phyloP scores from a whole-genome alignment of 2,329 filamentous ascomycete species.

The Sclerotinia subarctica region DNA sequence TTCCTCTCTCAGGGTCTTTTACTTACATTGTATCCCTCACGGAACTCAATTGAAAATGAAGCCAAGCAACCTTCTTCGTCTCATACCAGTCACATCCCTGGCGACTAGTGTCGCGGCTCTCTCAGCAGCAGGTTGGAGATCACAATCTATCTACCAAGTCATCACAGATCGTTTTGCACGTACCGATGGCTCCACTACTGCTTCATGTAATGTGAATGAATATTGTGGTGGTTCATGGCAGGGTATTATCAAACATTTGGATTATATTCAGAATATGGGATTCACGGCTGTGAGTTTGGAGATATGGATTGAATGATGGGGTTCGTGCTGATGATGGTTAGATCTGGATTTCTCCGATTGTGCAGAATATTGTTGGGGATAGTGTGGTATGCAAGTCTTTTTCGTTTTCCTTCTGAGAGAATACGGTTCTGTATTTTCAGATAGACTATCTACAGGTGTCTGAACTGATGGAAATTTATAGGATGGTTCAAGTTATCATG shows the following conservation, averaged over 20 bases:
- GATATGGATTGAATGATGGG: neutral
- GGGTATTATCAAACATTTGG: slow-evolving; percentile 42
- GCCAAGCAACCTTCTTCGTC: neutral
- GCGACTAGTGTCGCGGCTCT: slow-evolving; percentile 16
- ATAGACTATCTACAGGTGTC: too few species aligned
- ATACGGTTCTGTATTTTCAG: too few species aligned
- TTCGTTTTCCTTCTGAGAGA: neutral
- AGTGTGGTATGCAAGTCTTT: slow-evolving; percentile 28
- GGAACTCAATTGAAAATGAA: neutral
- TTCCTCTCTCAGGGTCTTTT: too few species aligned
- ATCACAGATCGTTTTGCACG: slow-evolving; percentile 41
- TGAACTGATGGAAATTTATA: neutral
- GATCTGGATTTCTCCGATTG: slow-evolving; percentile 47
- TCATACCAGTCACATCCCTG: neutral
- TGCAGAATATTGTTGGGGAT: slow-evolving; percentile 39
- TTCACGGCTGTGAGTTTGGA: slow-evolving; percentile 37
- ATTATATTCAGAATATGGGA: slow-evolving; percentile 44
- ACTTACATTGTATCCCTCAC: neutral
- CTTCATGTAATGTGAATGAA: slow-evolving; percentile 32
- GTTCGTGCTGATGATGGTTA: slow-evolving; percentile 12
- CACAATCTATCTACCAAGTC: slow-evolving; percentile 46
- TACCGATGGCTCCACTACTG: slow-evolving; percentile 40
- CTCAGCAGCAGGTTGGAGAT: slow-evolving; percentile 40
- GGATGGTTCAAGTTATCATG: slow-evolving; percentile 45
- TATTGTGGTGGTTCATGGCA: slow-evolving; percentile 49